Evolutionary conservation across 164 flowering plant genomes (phyloP), one percentile per base, ranked within the genome.

Genomic region (Vitis amurensis): DNA sequence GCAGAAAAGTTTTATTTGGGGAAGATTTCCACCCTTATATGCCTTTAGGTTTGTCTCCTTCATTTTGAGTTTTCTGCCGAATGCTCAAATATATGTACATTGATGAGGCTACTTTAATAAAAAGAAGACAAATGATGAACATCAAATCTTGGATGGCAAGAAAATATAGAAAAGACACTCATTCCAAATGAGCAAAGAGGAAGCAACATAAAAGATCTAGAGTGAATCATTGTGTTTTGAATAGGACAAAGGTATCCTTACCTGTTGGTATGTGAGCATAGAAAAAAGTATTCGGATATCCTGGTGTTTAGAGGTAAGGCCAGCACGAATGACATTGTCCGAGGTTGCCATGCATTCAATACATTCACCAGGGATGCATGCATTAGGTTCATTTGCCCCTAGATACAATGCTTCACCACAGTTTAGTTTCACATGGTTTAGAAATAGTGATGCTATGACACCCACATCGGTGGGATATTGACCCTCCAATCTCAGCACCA

Each of bases 321-420:
- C 99, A 27, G 99, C 99, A 27, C 99, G 86, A 1, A 93, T 92
- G 69, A 93, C 99, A 86, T 95, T 95, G 81, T 95, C 97, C 19
- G 98, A 93, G 48, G 99, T 84, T 48, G 98, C 99, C 98, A 93
- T 95, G 80, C 94, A 89, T 68, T 95, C 99, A 7, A 90, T 66
- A 71, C 98, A 93, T 8, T 95, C 98, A 14, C 99, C 98, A 56
- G 29, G 70, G 44, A 93, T 48, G 71, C 91, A 96, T 19, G 99
- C 98, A 80, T 96, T 97, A 15, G 93, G 97, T 76, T 93, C 99
- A 69, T 95, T 91, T 72, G 98, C 89, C 53, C 89, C 96, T 37
- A 95, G 77, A 73, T 80, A 88, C n/a, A n/a, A n/a, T n/a, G n/a
- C n/a, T n/a, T n/a, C n/a, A 52, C 97, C 98, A 7, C 95, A 91